These are phyloP conservation scores for Haberlea rhodopensis DNA, from an alignment of 257 asterid genomes.

Conservation along the genomic window DNA sequence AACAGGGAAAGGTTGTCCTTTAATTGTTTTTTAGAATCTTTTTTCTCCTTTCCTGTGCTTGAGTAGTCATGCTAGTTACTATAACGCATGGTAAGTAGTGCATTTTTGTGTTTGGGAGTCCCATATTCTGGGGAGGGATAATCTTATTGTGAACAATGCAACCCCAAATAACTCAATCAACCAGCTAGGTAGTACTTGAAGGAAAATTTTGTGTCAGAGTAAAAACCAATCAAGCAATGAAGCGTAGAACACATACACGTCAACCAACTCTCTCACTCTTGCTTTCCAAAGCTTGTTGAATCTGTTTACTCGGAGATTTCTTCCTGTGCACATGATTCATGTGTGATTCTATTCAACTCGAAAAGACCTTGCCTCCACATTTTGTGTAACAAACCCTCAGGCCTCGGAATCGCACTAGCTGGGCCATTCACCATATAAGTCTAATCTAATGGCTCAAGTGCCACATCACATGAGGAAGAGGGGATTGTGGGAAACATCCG, in stretches of 20 bases:
- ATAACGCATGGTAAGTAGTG: not conserved
- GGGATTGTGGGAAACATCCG: not conserved
- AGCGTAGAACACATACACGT: not conserved
- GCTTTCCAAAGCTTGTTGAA: not conserved
- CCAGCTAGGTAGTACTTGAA: not conserved
- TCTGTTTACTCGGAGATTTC: not conserved
- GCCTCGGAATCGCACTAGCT: not conserved
- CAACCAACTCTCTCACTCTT: not conserved
- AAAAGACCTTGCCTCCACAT: not conserved
- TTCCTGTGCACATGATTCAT: not conserved
- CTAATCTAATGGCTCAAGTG: not conserved
- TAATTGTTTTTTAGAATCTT: not conserved
- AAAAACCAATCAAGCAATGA: not conserved
- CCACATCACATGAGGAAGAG: not conserved
- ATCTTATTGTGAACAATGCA: not conserved
- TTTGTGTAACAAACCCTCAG: not conserved
- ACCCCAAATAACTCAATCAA: not conserved
- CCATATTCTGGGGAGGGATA: not conserved
- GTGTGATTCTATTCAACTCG: not conserved
- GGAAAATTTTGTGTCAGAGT: not conserved
- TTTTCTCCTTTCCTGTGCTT: not conserved
- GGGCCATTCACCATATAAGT: not conserved
- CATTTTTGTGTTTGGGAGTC: not conserved
- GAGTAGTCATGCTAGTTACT: not conserved
- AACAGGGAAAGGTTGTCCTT: slow-evolving; percentile 89